These are phyloP conservation scores for Paxillus ammoniavirescens DNA, from an alignment of 768 basidiomycete genomes.

Conservation along the genomic window DNA sequence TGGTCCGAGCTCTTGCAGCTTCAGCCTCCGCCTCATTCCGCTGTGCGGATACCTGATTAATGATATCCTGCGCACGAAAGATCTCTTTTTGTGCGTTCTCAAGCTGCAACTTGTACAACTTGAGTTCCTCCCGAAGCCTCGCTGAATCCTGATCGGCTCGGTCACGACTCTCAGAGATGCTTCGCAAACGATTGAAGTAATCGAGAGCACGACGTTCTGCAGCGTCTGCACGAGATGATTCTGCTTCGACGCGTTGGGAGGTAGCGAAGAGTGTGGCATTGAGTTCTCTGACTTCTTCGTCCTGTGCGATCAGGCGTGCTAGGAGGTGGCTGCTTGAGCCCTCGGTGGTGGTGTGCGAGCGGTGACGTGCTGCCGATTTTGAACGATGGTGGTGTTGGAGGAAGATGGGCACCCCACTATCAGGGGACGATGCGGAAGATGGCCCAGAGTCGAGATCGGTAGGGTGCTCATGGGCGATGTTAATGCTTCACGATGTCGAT, in stretches of 20 bases:
- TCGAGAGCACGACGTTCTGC: slow-evolving; percentile 49
- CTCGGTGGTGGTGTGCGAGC: slow-evolving; percentile 25
- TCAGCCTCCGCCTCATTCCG: slow-evolving; percentile 45
- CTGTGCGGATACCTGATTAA: slow-evolving; percentile 41
- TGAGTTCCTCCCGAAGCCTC: slow-evolving; percentile 41
- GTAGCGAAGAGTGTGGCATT: slow-evolving; percentile 25
- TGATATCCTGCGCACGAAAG: slow-evolving; percentile 39
- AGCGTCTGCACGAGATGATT: slow-evolving; percentile 41
- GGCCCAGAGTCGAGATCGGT: slow-evolving; percentile 29
- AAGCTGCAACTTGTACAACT: slow-evolving; percentile 44
- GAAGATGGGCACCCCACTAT: slow-evolving; percentile 10
- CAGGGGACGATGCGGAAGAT: slow-evolving; percentile 25
- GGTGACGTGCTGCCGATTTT: slow-evolving; percentile 27
- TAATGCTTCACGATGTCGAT: slow-evolving; percentile 13
- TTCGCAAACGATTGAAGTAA: slow-evolving; percentile 40
- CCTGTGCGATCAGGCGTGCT: slow-evolving; percentile 26
- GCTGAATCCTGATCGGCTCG: slow-evolving; percentile 38
- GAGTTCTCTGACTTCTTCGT: slow-evolving; percentile 32
- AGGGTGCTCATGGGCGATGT: slow-evolving; percentile 27
- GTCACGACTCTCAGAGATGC: slow-evolving; percentile 38
- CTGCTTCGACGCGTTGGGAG: slow-evolving; percentile 37
- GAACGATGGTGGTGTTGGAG: slow-evolving; percentile 19
- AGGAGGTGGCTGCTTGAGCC: slow-evolving; percentile 30
- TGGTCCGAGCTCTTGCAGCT: slow-evolving; percentile 44
- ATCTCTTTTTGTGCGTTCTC: slow-evolving; percentile 46